These are phyloP conservation scores for Pyrenochaeta sp. DNA, from an alignment of 2,329 filamentous ascomycete species.

Conservation along the genomic window DNA sequence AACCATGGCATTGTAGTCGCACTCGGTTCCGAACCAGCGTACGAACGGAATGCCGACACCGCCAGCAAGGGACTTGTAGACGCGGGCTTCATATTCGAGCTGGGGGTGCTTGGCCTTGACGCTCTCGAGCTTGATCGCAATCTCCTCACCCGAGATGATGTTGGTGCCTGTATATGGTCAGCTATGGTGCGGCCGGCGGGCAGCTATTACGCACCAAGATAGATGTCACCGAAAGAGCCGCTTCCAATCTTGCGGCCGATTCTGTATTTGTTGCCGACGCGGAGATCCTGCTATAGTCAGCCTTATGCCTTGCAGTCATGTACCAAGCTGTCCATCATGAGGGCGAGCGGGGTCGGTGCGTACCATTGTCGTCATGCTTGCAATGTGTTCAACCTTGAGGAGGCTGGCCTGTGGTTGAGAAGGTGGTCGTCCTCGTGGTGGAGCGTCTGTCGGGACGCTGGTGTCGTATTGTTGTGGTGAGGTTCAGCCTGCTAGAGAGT, in stretches of 20 bases:
- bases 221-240: constrained; percentile 97
- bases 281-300: constrained; percentile 77
- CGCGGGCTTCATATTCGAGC: constrained; percentile 97
- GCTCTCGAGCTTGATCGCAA: constrained; percentile 99
- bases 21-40: constrained; percentile 99
- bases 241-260: constrained; percentile 99
- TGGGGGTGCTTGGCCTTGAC: constrained; percentile 99
- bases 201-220: constrained; percentile 69
- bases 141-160: constrained; percentile 99
- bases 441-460: constrained; percentile 30
- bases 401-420: constrained; percentile 41
- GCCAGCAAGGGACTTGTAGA: constrained; percentile 88
- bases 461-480: constrained; percentile 33
- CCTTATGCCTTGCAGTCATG: constrained; percentile 20
- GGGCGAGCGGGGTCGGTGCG: constrained; percentile 49
- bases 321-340: constrained; percentile 19
- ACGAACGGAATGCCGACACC: constrained; percentile 98
- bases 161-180: constrained; percentile 76
- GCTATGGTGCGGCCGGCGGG: constrained; percentile 13
- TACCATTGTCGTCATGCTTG: constrained; percentile 71
- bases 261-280: constrained; percentile 99
- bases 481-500: constrained; percentile 48
- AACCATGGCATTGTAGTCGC: constrained; percentile 99
- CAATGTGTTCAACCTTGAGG: constrained; percentile 40
- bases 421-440: constrained; percentile 21